Percentiles rank a stretch among this genome's conserved stretches.
Conservation (phyloP, 2,329 filamentous ascomycete species). For the Epichloe sibirici region DNA sequence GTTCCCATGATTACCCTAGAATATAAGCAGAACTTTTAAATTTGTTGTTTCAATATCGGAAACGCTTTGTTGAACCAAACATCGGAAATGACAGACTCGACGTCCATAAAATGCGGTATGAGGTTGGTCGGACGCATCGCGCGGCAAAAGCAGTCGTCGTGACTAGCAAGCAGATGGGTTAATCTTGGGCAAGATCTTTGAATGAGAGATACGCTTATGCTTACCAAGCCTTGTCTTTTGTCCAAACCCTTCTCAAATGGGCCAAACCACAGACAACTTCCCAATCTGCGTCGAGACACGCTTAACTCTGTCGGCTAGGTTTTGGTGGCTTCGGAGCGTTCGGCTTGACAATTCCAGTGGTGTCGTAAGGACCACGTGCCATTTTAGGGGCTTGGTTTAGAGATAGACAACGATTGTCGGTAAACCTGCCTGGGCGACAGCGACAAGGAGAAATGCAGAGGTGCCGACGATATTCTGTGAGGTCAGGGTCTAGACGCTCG, state of each 20-base stretch:
- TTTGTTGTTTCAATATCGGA: background rate
- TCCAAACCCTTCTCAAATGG: background rate
- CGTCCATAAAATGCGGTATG: background rate
- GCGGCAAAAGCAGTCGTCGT: background rate
- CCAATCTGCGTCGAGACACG: background rate
- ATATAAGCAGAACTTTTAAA: background rate
- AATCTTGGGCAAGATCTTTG: background rate
- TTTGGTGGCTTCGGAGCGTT: constrained; percentile 24
- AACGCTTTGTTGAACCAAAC: constrained; percentile 1
- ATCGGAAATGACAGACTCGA: background rate
- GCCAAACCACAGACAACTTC: background rate
- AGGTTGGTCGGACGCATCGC: constrained; percentile 8
- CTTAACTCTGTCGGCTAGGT: constrained; percentile 8
- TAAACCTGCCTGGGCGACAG: background rate
- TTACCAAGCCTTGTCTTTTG: background rate
- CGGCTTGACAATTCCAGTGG: constrained; percentile 25
- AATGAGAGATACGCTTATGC: background rate
- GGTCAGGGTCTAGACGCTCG: background rate
- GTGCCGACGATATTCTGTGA: background rate
- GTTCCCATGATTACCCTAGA: background rate
- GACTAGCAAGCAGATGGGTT: background rate
- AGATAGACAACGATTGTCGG: background rate
- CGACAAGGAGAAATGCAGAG: background rate
- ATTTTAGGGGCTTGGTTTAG: constrained; percentile 10
- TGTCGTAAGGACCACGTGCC: constrained; percentile 26